These are phyloP conservation scores for Cladosporium phlei DNA, from an alignment of 2,329 filamentous ascomycete species.

Conservation along the genomic window DNA sequence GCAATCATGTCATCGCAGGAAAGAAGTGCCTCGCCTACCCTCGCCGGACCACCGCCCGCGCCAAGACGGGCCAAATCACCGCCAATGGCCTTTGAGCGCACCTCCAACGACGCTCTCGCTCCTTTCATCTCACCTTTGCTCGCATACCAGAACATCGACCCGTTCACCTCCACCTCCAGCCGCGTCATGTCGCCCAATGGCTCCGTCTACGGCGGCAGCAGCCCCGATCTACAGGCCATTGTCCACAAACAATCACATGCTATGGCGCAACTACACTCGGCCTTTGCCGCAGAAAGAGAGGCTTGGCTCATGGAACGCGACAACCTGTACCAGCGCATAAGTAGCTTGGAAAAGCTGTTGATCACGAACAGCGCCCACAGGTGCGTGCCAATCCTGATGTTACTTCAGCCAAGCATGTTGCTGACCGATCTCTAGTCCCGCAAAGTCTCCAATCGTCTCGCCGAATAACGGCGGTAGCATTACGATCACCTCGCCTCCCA, in stretches of 20 bases:
- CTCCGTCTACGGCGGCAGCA: conserved; percentile 5
- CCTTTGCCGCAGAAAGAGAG: conserved; percentile 33
- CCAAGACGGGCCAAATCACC: conserved; percentile 28
- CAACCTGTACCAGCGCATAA: conserved; percentile 30
- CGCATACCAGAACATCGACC: conserved; percentile 12
- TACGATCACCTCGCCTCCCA: conserved; percentile 19
- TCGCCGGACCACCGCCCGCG: not conserved
- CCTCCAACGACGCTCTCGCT: conserved; percentile 32
- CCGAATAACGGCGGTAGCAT: conserved; percentile 22
- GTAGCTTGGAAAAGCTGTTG: conserved; percentile 31
- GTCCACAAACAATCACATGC: conserved; percentile 33
- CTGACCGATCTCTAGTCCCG: conserved; percentile 25
- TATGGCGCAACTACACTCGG: conserved; percentile 29
- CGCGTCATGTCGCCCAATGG: conserved; percentile 22
- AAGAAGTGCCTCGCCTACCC: conserved; percentile 4
- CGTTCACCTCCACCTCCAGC: conserved; percentile 16
- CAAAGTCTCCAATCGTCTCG: conserved; percentile 31
- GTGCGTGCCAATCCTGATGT: conserved; percentile 18
- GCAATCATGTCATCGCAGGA: too few species aligned
- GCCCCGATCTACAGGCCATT: conserved; percentile 28
- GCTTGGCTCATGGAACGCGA: conserved; percentile 32
- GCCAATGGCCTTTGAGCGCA: conserved; percentile 32
- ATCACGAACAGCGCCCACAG: conserved; percentile 32
- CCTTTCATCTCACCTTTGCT: conserved; percentile 20
- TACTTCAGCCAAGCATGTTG: not conserved